These are phyloP conservation scores for Wallacemonas rigidus DNA, from an alignment of 208 protist species.

Conservation along the genomic window DNA sequence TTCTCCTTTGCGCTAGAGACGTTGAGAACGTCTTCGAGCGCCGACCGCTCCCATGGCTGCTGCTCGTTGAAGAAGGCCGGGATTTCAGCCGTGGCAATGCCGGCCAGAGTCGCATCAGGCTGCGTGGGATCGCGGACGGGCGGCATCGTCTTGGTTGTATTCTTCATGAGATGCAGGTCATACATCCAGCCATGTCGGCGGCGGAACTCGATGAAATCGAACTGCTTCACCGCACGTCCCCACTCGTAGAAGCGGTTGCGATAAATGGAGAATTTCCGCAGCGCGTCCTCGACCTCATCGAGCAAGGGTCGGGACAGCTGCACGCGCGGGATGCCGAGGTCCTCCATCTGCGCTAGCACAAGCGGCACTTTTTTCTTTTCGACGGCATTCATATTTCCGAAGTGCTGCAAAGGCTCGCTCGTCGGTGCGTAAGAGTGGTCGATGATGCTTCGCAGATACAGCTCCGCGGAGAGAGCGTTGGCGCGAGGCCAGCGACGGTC, in stretches of 20 bases:
- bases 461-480: conserved; percentile 66
- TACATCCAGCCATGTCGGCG: conserved; percentile 90
- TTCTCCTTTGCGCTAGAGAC: conserved; percentile 55
- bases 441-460: conserved; percentile 87
- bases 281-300: conserved; percentile 87
- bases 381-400: conserved; percentile 75
- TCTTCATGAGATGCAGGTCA: conserved; percentile 84
- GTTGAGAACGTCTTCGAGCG: conserved; percentile 68
- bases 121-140: conserved; percentile 70
- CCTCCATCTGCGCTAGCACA: conserved; percentile 80
- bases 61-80: conserved; percentile 81
- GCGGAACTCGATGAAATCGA: conserved; percentile 90
- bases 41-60: conserved; percentile 69
- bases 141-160: conserved; percentile 64
- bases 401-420: conserved; percentile 67
- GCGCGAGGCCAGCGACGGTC: conserved; percentile 85
- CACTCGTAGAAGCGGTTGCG: conserved; percentile 84
- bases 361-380: conserved; percentile 91
- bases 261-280: conserved; percentile 84
- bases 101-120: conserved; percentile 53
- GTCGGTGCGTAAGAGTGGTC: conserved; percentile 86
- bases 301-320: conserved; percentile 79
- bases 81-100: conserved; percentile 59
- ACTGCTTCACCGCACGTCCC: conserved; percentile 90
- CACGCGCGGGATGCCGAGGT: conserved; percentile 78